Evolutionary conservation across 116 monocot genomes (phyloP).

Genomic region (Dioscorea cayenensis): DNA sequence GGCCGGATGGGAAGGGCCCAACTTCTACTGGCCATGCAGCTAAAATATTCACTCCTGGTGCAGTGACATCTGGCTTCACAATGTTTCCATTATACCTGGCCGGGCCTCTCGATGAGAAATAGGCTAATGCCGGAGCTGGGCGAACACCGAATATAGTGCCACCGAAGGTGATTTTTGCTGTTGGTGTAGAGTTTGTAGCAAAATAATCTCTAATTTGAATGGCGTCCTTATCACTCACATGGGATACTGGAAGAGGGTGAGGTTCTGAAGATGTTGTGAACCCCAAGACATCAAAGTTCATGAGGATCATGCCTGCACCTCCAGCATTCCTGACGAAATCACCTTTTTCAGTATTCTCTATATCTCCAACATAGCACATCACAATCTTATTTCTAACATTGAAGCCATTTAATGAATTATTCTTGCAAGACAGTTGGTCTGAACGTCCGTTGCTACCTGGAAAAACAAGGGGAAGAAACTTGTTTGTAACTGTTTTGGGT

Average conservation of each 20-base stretch:
- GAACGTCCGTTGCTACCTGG: not conserved
- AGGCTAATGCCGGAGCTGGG: not conserved
- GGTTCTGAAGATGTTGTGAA: not conserved
- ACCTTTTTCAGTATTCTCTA: not conserved
- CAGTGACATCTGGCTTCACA: not conserved
- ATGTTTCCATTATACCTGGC: not conserved
- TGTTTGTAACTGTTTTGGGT: not conserved
- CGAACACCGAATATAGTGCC: not conserved
- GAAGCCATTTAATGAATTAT: not conserved
- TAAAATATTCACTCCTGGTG: not conserved
- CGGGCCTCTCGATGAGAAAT: not conserved
- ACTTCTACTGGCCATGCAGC: not conserved
- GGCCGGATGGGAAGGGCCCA: not conserved
- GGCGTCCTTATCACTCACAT: not conserved
- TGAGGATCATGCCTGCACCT: not conserved
- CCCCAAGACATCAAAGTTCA: not conserved
- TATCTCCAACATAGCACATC: not conserved
- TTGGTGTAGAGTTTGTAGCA: not conserved
- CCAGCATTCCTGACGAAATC: not conserved
- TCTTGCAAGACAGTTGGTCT: not conserved
- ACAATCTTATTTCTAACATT: not conserved
- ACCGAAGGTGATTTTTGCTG: not conserved
- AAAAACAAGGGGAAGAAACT: not conserved
- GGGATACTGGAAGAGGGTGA: not conserved
- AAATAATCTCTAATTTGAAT: not conserved